Evolutionary conservation across 768 basidiomycete species (phyloP).

Genomic region (Boletus rubescentipes): DNA sequence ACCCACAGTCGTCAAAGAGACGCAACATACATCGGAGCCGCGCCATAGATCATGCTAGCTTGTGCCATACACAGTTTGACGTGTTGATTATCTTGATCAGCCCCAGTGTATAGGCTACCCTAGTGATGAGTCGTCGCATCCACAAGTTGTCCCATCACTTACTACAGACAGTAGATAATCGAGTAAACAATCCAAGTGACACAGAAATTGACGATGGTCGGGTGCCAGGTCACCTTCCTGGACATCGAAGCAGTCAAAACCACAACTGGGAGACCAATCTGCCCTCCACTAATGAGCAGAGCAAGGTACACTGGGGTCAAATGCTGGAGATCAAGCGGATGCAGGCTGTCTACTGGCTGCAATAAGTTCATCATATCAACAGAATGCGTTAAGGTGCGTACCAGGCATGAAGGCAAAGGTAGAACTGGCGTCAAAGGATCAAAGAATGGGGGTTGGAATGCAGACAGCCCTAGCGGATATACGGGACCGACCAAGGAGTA

Average conservation of each 20-base stretch:
- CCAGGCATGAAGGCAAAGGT: slow-evolving; percentile 8
- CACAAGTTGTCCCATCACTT: slow-evolving; percentile 23
- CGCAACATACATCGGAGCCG: slow-evolving; percentile 49
- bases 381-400: slow-evolving; percentile 5
- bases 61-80: slow-evolving; percentile 46
- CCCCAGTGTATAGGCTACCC: slow-evolving; percentile 35
- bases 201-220: slow-evolving; percentile 57
- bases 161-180: slow-evolving; percentile 51
- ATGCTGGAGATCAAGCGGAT: slow-evolving; percentile 25
- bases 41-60: slow-evolving; percentile 52
- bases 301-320: slow-evolving; percentile 42
- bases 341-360: slow-evolving; percentile 1
- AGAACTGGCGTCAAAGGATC: background rate
- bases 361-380: background rate
- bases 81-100: slow-evolving; percentile 23
- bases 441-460: background rate
- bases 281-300: slow-evolving; percentile 52
- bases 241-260: slow-evolving; percentile 45
- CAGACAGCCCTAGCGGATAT: background rate
- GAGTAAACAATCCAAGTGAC: slow-evolving; percentile 57
- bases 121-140: slow-evolving; percentile 8
- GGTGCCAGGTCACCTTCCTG: slow-evolving; percentile 44
- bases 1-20: background rate
- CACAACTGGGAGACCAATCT: slow-evolving; percentile 50
- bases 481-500: background rate